Evolutionary conservation across 495 filamentous ascomycete genomes (phyloP), one percentile per base, ranked within the genome.

Genomic region (Penicillium antarcticum): DNA sequence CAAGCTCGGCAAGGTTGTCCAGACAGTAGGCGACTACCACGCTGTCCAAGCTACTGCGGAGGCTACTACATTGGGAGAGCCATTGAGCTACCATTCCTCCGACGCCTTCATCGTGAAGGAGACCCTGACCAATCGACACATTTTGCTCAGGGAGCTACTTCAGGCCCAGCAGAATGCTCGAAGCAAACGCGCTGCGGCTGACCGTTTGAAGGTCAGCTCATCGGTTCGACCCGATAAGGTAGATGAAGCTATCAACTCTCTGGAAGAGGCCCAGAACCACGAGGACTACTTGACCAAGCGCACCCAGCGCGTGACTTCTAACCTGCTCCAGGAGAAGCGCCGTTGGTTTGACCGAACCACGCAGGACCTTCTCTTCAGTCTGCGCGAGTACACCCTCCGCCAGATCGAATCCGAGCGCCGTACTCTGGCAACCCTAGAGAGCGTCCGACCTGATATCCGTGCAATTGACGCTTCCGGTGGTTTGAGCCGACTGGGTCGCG

Each of bases 31-130:
- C 48, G 95, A 99, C 67, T 95, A 82, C 58, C 95, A 97, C 65
- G 91, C 92, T n/a, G 92, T 92, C 8, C 95, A 99, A 72, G 95
- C 89, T 29, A 99, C 95, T 9, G 89, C 89, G 13, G 95, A 99
- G 70, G 95, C 95, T 6, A 95, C 92, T 1, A 97, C 92, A 0
- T 79, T 99, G 39, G 90, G 89, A 40, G 95, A 97, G 60, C 91
- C 95, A 6, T 81, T 99, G 45, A 87, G 88, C 53, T 97, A 99
- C 65, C 92, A 99, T 70, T 96, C 91, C 21, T 85, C 86, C 12
- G 94, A 99, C 63, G 90, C 95, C 19, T 94, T 97, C 65, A 95
- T 97, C 62, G 95, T 99, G 56, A 99, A 99, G 70, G 95, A 99
- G 63, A 97, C 92, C 18, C 81, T 99, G 56, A 99, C 95, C 16